phyloP scores from a whole-genome alignment of 495 filamentous ascomycete species.

The Massariosphaeria phaeospora region DNA sequence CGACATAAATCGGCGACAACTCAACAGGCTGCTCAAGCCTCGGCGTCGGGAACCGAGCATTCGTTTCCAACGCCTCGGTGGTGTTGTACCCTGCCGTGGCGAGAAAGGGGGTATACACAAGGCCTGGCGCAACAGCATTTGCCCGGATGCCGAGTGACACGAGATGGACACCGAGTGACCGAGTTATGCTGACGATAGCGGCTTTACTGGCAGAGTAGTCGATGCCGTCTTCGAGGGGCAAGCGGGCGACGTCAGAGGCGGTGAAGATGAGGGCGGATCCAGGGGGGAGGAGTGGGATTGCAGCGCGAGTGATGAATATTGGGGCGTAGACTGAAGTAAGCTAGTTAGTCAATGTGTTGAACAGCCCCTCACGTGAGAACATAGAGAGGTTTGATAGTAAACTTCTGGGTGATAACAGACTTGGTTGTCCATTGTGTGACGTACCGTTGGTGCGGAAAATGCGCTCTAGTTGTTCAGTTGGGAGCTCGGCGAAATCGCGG shows the following conservation, averaged over 20 bases:
- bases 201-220: conserved; percentile 83
- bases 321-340: conserved; percentile 40
- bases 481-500: neutral
- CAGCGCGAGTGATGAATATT: conserved; percentile 62
- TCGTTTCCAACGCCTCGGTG: neutral
- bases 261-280: conserved; percentile 66
- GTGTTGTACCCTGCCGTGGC: conserved; percentile 49
- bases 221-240: conserved; percentile 72
- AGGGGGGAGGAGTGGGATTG: conserved; percentile 63
- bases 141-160: conserved; percentile 68
- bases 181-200: conserved; percentile 75
- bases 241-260: conserved; percentile 71
- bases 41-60: neutral
- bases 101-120: conserved; percentile 78
- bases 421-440: too few species aligned
- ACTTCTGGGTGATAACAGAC: too few species aligned
- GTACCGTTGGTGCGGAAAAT: conserved; percentile 40
- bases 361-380: too few species aligned
- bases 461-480: conserved; percentile 65
- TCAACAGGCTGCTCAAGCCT: neutral
- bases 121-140: conserved; percentile 73
- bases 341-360: too few species aligned
- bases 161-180: conserved; percentile 69
- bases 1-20: neutral
- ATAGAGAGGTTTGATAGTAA: too few species aligned